Base-by-base conservation (phyloP, 2,329 filamentous ascomycete species). In the Coniella vitis region DNA sequence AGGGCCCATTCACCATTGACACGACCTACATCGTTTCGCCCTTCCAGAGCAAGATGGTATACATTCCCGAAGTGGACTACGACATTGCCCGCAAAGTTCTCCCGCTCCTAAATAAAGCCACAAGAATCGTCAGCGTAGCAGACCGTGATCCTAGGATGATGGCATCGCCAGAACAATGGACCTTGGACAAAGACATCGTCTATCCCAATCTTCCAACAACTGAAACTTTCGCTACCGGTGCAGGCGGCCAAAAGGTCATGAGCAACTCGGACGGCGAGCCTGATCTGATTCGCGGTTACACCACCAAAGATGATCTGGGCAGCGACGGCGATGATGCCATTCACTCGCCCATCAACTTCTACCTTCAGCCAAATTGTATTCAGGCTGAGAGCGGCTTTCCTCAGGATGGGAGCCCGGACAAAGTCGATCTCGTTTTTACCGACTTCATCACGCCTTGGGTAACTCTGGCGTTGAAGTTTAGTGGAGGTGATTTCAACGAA, bases 391-490 rank as follows among this genome's bases (percentile, higher is more conserved):
- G 86, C 56, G 72, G 66, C 1, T 86, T 94, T 58, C 75, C 83
- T 2, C 53, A 61, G 0, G 58, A 66, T 9, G 68, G 63, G 5
- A 70, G 78, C 14, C 87, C 88, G 0, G 79, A 86, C 45, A 83
- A 68, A 1, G 89, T 98, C 1, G 91, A 97, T 63, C 64, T 98
- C 7, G 82, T 96, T 13, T 98, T 94, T 62, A 79, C 95, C 50
- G 90, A 95, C 63, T 98, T 96, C 64, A 83, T 97, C 32, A 78
- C 93, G 66, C 83, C 83, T 9, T 94, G 86, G 78, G 71, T 97
- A 35, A 66, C 95, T 16, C 69, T 85, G 10, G 90, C 89, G 3
- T 70, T 95, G 53, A 81, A 83, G 56, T 74, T 79, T 54, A 69
- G 68, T 21, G 79, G 79, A 0, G 73, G 72, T 1, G 70, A 73